These are phyloP conservation scores for Cytospora mali DNA, from an alignment of 2,329 filamentous ascomycete genomes.

Conservation along the genomic window DNA sequence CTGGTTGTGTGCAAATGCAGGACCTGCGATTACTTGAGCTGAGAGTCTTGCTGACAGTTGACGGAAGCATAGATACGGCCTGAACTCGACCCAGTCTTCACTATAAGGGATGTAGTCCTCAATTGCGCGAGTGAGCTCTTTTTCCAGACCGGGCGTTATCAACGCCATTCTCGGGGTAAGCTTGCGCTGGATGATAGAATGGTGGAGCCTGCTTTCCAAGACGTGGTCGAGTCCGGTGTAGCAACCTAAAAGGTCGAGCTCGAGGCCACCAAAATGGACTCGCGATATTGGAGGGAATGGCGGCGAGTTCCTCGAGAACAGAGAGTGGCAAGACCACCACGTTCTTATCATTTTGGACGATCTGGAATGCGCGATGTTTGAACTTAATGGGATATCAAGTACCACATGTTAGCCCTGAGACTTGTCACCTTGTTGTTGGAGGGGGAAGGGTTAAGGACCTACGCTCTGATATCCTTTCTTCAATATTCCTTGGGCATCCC, in stretches of 20 bases:
- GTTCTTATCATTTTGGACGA: conserved; percentile 4
- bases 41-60: conserved; percentile 1
- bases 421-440: too few relatives aligned
- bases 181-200: conserved; percentile 5
- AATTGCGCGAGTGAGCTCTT: not conserved
- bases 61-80: not conserved
- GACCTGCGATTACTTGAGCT: not conserved
- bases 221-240: not conserved
- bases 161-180: not conserved
- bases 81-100: not conserved
- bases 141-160: not conserved
- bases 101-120: not conserved
- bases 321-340: not conserved
- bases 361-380: not conserved
- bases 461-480: not conserved
- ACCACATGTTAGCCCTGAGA: not conserved
- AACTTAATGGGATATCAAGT: not conserved
- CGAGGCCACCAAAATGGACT: not conserved
- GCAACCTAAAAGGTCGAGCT: not conserved
- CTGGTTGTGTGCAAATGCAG: not conserved
- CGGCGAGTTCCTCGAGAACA: not conserved
- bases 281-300: not conserved
- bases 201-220: not conserved
- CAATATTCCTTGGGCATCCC: not conserved
- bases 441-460: too few relatives aligned